Percentiles rank a stretch among this genome's conserved stretches.
Conservation (phyloP, 2,329 filamentous ascomycete genomes). For the Fusarium floridanum region DNA sequence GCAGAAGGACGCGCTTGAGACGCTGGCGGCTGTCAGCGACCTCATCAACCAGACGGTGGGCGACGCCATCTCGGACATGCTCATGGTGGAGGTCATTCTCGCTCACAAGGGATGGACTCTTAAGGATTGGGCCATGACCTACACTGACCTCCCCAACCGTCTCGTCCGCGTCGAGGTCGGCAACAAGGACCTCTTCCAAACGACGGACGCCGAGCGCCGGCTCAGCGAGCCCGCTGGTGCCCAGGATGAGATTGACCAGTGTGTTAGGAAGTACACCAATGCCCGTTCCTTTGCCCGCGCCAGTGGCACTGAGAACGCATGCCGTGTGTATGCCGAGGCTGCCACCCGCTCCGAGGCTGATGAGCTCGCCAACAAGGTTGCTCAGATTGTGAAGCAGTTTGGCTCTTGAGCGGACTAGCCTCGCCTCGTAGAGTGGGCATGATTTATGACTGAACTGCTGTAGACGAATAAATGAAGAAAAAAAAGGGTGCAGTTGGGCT, state of each 20-base stretch:
- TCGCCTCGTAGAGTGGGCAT: not conserved
- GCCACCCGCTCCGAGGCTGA: slow-evolving; percentile 90
- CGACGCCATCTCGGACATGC: slow-evolving; percentile 94
- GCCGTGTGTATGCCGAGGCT: slow-evolving; percentile 95
- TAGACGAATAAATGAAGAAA: slow-evolving; percentile 24
- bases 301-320: slow-evolving; percentile 95
- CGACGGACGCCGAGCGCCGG: slow-evolving; percentile 91
- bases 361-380: slow-evolving; percentile 87
- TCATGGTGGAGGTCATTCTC: slow-evolving; percentile 95
- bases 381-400: slow-evolving; percentile 76
- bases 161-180: slow-evolving; percentile 93
- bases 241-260: slow-evolving; percentile 87
- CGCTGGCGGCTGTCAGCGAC: slow-evolving; percentile 84
- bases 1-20: slow-evolving; percentile 89
- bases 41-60: slow-evolving; percentile 99
- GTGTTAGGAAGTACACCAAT: slow-evolving; percentile 91
- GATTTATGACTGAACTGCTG: slow-evolving; percentile 16
- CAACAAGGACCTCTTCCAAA: slow-evolving; percentile 90
- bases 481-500: slow-evolving; percentile 6
- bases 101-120: slow-evolving; percentile 94
- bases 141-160: slow-evolving; percentile 93
- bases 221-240: slow-evolving; percentile 83
- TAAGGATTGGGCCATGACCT: slow-evolving; percentile 92
- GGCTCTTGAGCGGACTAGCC: slow-evolving; percentile 46
- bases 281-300: slow-evolving; percentile 92